Conservation (phyloP, 2,329 filamentous ascomycete species). For the Paracorniculantispora psalliotae region DNA sequence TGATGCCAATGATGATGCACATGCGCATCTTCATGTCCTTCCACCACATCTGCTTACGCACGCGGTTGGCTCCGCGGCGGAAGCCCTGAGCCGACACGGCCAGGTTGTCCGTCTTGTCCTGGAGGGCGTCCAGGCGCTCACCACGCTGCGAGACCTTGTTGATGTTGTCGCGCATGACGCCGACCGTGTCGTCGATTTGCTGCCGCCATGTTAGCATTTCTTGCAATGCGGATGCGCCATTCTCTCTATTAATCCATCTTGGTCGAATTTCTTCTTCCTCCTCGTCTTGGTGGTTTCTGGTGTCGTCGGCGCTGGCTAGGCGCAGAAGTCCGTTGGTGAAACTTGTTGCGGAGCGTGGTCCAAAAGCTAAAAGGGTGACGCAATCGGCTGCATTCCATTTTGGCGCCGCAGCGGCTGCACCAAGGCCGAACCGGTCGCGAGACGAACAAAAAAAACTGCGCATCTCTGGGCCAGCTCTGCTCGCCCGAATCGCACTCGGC, state of each 20-base stretch:
- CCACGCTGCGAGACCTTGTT: conserved; percentile 94
- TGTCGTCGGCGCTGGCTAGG: not conserved
- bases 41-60: conserved; percentile 99
- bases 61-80: conserved; percentile 90
- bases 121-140: conserved; percentile 77
- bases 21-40: conserved; percentile 99
- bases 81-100: conserved; percentile 91
- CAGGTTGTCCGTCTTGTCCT: conserved; percentile 93
- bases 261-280: not conserved
- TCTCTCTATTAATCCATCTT: too few relatives aligned
- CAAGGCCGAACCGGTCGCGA: not conserved
- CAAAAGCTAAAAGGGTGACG: not conserved
- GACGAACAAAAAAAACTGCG: not conserved
- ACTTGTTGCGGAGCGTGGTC: not conserved
- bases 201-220: conserved; percentile 35
- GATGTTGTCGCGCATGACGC: conserved; percentile 96
- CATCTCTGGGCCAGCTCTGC: too few relatives aligned
- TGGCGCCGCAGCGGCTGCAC: not conserved
- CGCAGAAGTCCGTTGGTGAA: not conserved
- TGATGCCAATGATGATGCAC: conserved; percentile 86
- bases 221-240: too few relatives aligned
- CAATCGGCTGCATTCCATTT: not conserved
- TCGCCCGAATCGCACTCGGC: not conserved
- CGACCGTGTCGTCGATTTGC: conserved; percentile 97
- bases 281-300: not conserved